phyloP scores from a whole-genome alignment of 306 rosid genomes.

The cucumber (Cucumis sativus) region DNA sequence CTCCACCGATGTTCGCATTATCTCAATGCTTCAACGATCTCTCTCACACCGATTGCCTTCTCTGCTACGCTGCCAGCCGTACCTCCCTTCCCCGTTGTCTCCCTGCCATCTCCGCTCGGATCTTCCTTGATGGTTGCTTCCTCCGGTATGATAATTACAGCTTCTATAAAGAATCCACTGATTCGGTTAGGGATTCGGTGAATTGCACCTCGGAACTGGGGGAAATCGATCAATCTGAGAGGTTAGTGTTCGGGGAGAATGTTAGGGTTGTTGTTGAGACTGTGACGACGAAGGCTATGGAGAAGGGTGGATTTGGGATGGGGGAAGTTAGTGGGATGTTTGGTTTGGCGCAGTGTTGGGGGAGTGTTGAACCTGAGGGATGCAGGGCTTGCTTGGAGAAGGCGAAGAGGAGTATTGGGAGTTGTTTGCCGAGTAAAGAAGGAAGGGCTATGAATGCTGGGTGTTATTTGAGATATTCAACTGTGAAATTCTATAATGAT shows the following conservation, averaged over 20 bases:
- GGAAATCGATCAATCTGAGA: neutral
- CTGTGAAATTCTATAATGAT: constrained; percentile 37
- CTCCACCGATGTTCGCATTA: constrained; percentile 40
- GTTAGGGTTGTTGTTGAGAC: constrained; percentile 21
- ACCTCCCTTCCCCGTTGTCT: constrained; percentile 73
- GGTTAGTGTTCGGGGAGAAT: constrained; percentile 9
- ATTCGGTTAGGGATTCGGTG: constrained; percentile 19
- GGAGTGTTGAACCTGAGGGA: constrained; percentile 24
- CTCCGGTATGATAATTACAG: constrained; percentile 63
- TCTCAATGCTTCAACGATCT: constrained; percentile 70
- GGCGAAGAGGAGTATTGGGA: constrained; percentile 26
- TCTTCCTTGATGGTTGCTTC: constrained; percentile 85
- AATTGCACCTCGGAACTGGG: constrained; percentile 34
- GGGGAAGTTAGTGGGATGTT: constrained; percentile 40
- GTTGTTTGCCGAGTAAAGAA: constrained; percentile 42
- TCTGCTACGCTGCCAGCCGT: constrained; percentile 66
- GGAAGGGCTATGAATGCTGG: constrained; percentile 75
- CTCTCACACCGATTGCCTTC: constrained; percentile 65
- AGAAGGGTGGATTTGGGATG: constrained; percentile 30
- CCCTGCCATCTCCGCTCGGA: constrained; percentile 48
- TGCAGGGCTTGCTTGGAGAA: constrained; percentile 52
- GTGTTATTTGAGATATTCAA: constrained; percentile 71
- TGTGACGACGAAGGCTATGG: constrained; percentile 20
- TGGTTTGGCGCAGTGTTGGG: constrained; percentile 82
- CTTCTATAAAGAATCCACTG: constrained; percentile 33